phyloP scores from a whole-genome alignment of 148 eudicot species.

The Camellia japonica region DNA sequence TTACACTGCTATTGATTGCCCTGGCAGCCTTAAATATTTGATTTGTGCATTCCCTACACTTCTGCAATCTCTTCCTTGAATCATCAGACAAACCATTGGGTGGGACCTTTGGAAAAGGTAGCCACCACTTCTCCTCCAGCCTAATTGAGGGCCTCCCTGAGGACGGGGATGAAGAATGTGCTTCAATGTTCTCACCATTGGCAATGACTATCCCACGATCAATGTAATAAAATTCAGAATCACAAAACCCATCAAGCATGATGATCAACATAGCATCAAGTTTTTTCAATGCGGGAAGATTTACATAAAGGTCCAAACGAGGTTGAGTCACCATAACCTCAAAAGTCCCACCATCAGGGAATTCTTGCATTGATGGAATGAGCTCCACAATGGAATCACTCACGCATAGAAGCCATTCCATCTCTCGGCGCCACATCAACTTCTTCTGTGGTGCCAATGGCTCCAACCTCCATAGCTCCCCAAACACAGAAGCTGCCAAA shows the following conservation, averaged over 20 bases:
- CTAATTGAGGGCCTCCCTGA: conserved; percentile 24
- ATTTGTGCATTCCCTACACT: conserved; percentile 45
- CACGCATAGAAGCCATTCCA: conserved; percentile 37
- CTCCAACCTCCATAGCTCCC: conserved; percentile 45
- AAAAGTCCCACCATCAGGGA: conserved; percentile 29
- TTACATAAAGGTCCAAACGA: conserved; percentile 26
- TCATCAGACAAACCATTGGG: conserved; percentile 39
- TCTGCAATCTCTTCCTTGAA: conserved; percentile 34
- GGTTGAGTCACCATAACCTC: conserved; percentile 27
- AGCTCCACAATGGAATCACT: conserved; percentile 41
- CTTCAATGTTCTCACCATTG: conserved; percentile 25
- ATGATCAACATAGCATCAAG: conserved; percentile 34
- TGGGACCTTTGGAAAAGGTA: conserved; percentile 53
- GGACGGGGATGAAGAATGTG: conserved; percentile 17
- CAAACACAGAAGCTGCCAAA: conserved; percentile 34
- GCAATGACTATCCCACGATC: conserved; percentile 34
- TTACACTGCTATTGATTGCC: conserved; percentile 42
- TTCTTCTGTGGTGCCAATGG: conserved; percentile 32
- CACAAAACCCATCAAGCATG: conserved; percentile 38
- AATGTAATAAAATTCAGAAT: conserved; percentile 32
- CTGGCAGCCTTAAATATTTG: conserved; percentile 57
- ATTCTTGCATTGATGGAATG: conserved; percentile 32
- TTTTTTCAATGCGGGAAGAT: conserved; percentile 42
- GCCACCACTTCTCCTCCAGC: conserved; percentile 60
- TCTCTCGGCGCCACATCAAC: conserved; percentile 38